Base-by-base conservation (phyloP, 73 alveolate genomes). In the Paraurostyla sp. region DNA sequence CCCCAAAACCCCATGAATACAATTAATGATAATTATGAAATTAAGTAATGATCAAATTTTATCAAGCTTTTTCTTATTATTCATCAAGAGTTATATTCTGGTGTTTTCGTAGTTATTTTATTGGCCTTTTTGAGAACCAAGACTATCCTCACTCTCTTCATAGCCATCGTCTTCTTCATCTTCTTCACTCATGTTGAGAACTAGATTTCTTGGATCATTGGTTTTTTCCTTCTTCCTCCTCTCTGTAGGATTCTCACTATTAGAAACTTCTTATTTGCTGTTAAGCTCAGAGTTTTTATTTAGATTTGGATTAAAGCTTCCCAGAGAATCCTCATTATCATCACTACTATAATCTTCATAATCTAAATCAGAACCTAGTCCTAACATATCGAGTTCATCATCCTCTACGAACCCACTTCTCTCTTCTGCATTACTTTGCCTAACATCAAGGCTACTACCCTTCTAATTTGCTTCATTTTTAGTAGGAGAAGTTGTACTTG, bases 241-340 rank as follows among this genome's bases (percentile, higher is more conserved):
- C n/a, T n/a, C n/a, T n/a, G n/a, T n/a, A n/a, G n/a, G n/a, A n/a
- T n/a, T n/a, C n/a, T n/a, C n/a, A n/a, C n/a, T n/a, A n/a, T n/a
- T n/a, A n/a, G n/a, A n/a, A n/a, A n/a, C n/a, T n/a, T n/a, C n/a
- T n/a, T n/a, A n/a, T n/a, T n/a, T n/a, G n/a, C n/a, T n/a, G n/a
- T n/a, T n/a, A n/a, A n/a, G n/a, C n/a, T 45, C 57, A 45, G 57
- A 45, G 57, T 45, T 11, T 56, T 16, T 36, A 68, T 68, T 68
- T 13, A 68, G 83, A 40, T 68, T 68, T 2, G 83, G 83, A 25
- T 68, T 68, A 25, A 68, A 68, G 35, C 83, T 68, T 40, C 83
- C 83, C 30, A 68, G 33, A 9, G 83, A 68, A 18, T 36, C 58
- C 29, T 68, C 83, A 9, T n/a, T 16, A 43, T 15, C 60, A 36